Evolutionary conservation across 208 protist species (phyloP), one percentile per base, ranked within the genome.

Genomic region (Trypanosoma platydactyli): DNA sequence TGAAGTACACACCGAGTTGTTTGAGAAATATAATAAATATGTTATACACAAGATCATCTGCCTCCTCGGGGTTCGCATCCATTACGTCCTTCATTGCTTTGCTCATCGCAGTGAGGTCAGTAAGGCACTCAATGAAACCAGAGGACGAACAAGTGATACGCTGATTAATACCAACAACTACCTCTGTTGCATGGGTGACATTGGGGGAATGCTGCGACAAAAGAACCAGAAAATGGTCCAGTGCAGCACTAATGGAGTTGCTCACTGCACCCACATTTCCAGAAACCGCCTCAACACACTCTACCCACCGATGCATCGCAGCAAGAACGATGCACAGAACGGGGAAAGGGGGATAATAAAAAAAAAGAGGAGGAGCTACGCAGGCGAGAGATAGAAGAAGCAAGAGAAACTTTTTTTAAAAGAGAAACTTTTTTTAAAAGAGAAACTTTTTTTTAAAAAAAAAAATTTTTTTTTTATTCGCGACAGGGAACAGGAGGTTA

Each of bases 11-110:
- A 25, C 25, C 41, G 5, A 77, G 65, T 44, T 77, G 72, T 5
- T 79, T 77, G 2, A 83, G 40, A 53, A 91, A 83, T 27, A 75
- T 81, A 59, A 69, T 79, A 63, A 81, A 90, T 46, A 94, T 74
- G 65, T 88, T 94, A 11, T 83, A 50, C 67, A 87, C 71, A 25
- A 94, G 73, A 46, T 76, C 66, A 20, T 73, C 56, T 18, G 75
- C 76, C 18, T 77, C 61, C 44, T 88, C 81, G 12, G 78, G 78
- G 30, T 73, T 80, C 22, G 49, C 74, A 42, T 77, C 68, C 61
- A 89, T 79, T 24, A 89, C 81, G 5, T 84, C 76, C 29, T 59
- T 51, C 80, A 89, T 88, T 6, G 88, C 88, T 64, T 78, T 73
- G 5, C 82, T 77, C 84, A 91, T 91, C 45, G 56, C 74, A 2